Evolutionary conservation across 2,329 filamentous ascomycete species (phyloP).

Genomic region (Stachybotrys chlorohalonatus): DNA sequence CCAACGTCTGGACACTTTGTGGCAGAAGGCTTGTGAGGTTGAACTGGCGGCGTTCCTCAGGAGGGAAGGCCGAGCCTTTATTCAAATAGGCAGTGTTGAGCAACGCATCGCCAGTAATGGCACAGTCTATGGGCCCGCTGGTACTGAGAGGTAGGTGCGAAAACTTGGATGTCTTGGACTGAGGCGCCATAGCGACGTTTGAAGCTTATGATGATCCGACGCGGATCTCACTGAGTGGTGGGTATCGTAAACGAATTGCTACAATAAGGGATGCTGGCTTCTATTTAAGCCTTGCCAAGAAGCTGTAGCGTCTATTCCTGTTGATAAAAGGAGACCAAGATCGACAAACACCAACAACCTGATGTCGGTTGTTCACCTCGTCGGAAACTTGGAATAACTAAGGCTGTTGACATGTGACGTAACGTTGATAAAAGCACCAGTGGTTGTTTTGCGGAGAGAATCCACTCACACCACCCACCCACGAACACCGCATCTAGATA

Average conservation of each 20-base stretch:
- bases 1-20: slow-evolving; percentile 60
- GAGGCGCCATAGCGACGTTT: background rate
- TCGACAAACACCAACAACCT: background rate
- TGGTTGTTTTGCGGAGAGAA: no score
- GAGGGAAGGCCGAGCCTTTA: slow-evolving; percentile 72
- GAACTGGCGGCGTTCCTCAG: slow-evolving; percentile 60
- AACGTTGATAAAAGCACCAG: no score
- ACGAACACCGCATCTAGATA: no score
- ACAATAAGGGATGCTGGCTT: background rate
- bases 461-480: no score
- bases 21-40: slow-evolving; percentile 67
- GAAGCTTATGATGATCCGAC: background rate
- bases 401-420: no score
- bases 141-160: slow-evolving; percentile 24
- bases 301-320: background rate
- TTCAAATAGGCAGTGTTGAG: slow-evolving; percentile 46
- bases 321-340: background rate
- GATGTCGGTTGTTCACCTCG: no score
- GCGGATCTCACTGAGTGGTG: background rate
- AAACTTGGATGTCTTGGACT: slow-evolving; percentile 13
- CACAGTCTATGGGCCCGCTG: slow-evolving; percentile 24
- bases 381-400: no score
- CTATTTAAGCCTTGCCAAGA: background rate
- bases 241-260: background rate
- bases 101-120: slow-evolving; percentile 23